phyloP scores from a whole-genome alignment of 2,329 filamentous ascomycete genomes.

The Zopfia rhizophila region DNA sequence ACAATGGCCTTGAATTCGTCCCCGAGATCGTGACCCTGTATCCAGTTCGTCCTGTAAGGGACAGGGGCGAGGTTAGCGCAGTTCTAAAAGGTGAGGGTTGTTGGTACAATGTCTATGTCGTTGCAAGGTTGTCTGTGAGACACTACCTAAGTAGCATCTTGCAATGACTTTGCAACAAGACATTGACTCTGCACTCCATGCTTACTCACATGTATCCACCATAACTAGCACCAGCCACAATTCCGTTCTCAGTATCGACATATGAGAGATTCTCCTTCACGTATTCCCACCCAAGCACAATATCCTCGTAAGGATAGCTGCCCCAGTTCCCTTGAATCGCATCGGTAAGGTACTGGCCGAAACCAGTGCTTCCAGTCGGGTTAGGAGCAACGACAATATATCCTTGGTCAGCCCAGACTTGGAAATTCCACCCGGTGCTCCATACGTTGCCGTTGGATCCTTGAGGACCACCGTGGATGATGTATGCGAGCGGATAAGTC shows the following conservation, averaged over 20 bases:
- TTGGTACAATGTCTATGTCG: no score
- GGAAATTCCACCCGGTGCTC: constrained; percentile 83
- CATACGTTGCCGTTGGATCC: constrained; percentile 75
- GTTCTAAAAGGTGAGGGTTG: no score
- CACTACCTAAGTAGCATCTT: no score
- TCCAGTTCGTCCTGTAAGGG: constrained; percentile 82
- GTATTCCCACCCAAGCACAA: constrained; percentile 79
- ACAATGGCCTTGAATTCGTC: constrained; percentile 85
- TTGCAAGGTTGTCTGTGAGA: no score
- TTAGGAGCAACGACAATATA: constrained; percentile 83
- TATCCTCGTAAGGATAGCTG: constrained; percentile 79
- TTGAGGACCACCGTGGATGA: constrained; percentile 83
- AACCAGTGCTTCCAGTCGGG: constrained; percentile 81
- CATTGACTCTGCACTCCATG: no score
- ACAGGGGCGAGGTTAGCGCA: no score
- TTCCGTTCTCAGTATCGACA: constrained; percentile 72
- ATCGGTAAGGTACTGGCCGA: constrained; percentile 77
- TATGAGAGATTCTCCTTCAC: constrained; percentile 70
- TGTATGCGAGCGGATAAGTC: constrained; percentile 77
- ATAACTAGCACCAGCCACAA: constrained; percentile 71
- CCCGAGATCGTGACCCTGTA: constrained; percentile 82
- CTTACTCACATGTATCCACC: constrained; percentile 50
- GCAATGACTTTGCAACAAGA: no score
- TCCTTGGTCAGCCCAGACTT: constrained; percentile 82
- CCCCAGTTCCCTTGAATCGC: constrained; percentile 82